Evolutionary conservation across 768 basidiomycete species (phyloP).

Genomic region (Daedalea quercina): DNA sequence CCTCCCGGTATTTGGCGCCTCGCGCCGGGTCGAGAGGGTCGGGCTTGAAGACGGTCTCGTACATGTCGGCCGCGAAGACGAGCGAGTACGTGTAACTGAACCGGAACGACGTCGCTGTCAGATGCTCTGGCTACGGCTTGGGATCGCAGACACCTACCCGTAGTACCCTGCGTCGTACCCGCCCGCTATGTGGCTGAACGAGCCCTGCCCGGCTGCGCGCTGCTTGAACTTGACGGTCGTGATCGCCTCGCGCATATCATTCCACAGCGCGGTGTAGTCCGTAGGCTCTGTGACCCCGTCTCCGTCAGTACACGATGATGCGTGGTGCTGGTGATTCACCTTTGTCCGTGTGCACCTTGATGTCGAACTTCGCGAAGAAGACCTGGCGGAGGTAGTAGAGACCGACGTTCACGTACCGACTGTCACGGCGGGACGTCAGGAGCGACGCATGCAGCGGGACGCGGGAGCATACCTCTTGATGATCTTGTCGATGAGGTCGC

Average conservation of each 20-base stretch:
- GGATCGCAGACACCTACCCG: conserved; percentile 33
- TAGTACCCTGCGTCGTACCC: conserved; percentile 72
- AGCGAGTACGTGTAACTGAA: conserved; percentile 60
- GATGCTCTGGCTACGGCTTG: background rate
- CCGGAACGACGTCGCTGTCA: background rate
- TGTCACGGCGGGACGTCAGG: conserved; percentile 9
- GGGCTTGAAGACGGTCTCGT: conserved; percentile 69
- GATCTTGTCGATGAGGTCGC: conserved; percentile 72
- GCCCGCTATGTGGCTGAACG: conserved; percentile 73
- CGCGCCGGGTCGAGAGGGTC: conserved; percentile 67
- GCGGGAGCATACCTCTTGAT: conserved; percentile 53
- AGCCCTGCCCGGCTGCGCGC: conserved; percentile 60
- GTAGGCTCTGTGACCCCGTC: conserved; percentile 33
- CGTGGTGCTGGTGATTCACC: conserved; percentile 26
- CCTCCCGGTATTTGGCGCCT: conserved; percentile 65
- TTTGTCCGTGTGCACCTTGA: conserved; percentile 67
- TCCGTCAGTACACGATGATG: background rate
- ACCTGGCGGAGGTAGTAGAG: conserved; percentile 78
- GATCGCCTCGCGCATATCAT: conserved; percentile 57
- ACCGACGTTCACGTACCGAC: conserved; percentile 72
- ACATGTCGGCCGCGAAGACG: conserved; percentile 55
- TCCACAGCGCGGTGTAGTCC: conserved; percentile 81
- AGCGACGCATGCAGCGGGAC: no score
- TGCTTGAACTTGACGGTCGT: conserved; percentile 61
- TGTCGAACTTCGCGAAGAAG: conserved; percentile 78